Conservation (phyloP, 2,329 filamentous ascomycete genomes). For the Penicillium sp. region DNA sequence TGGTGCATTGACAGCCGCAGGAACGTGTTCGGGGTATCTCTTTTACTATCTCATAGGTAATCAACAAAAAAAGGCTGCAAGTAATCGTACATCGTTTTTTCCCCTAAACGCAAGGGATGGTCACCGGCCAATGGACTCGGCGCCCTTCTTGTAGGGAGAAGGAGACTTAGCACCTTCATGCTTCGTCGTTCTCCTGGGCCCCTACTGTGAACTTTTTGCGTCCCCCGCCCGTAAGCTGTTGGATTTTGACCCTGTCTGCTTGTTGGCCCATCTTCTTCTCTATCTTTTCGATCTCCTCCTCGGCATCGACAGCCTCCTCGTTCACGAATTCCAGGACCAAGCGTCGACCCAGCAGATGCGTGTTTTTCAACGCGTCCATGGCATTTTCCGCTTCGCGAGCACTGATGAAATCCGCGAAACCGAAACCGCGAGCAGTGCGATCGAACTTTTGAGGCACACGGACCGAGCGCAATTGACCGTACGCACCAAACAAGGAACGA, state of each 20-base stretch:
- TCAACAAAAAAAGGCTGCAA: slow-evolving; percentile 20
- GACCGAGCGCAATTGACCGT: slow-evolving; percentile 88
- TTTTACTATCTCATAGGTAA: slow-evolving; percentile 20
- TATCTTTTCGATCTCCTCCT: slow-evolving; percentile 96
- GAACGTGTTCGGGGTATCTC: slow-evolving; percentile 39
- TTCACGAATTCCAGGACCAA: slow-evolving; percentile 91
- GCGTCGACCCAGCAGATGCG: slow-evolving; percentile 85
- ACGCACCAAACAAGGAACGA: slow-evolving; percentile 78
- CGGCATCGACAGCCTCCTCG: slow-evolving; percentile 83
- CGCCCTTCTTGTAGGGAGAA: slow-evolving; percentile 35
- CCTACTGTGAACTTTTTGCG: slow-evolving; percentile 86
- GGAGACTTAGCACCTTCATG: slow-evolving; percentile 30
- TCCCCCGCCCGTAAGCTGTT: slow-evolving; percentile 79
- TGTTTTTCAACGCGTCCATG: slow-evolving; percentile 85
- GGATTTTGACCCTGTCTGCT: slow-evolving; percentile 84
- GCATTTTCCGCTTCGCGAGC: slow-evolving; percentile 87
- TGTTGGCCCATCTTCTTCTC: slow-evolving; percentile 92
- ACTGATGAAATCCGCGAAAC: slow-evolving; percentile 94
- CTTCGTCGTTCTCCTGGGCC: slow-evolving; percentile 64
- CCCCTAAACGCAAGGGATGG: slow-evolving; percentile 38
- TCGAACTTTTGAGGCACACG: slow-evolving; percentile 95
- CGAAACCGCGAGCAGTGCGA: slow-evolving; percentile 83
- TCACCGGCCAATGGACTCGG: slow-evolving; percentile 22
- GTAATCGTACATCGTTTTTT: slow-evolving; percentile 28
- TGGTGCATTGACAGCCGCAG: slow-evolving; percentile 30